A percentile compares a stretch with the other conserved stretches of the same genome.
Conservation (phyloP, 495 filamentous ascomycete genomes). For the Aspergillus carlsbadensis region DNA sequence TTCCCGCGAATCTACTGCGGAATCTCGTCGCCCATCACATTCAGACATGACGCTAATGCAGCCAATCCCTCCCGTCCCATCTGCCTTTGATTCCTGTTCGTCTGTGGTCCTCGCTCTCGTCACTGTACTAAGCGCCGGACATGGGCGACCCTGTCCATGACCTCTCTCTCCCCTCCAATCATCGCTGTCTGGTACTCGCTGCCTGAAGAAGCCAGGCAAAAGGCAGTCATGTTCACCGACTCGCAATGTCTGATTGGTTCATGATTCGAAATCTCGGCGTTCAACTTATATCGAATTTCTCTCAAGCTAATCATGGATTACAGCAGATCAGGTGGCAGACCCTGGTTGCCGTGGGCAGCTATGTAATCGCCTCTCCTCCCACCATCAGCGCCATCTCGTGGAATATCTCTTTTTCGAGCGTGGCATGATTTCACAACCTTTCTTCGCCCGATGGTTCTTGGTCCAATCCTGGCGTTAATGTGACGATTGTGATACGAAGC, state of each 20-base stretch:
- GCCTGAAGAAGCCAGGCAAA: slow-evolving; percentile 22
- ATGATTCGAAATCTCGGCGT: not conserved
- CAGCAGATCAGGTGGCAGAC: slow-evolving; percentile 14
- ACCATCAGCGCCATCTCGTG: not conserved
- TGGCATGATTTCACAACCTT: slow-evolving; percentile 8
- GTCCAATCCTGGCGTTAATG: slow-evolving; percentile 1
- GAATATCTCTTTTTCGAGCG: not conserved
- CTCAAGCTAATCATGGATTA: slow-evolving; percentile 3
- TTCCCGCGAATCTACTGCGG: slow-evolving; percentile 26
- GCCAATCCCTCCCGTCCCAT: slow-evolving; percentile 5
- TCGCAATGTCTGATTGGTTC: slow-evolving; percentile 14
- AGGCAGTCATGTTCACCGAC: not conserved
- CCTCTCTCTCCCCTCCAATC: slow-evolving; percentile 13
- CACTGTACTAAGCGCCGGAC: slow-evolving; percentile 16
- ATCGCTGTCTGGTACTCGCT: not conserved
- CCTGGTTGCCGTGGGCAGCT: slow-evolving; percentile 16
- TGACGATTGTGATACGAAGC: slow-evolving; percentile 2
- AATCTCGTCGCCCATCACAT: slow-evolving; percentile 22
- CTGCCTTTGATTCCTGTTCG: slow-evolving; percentile 9
- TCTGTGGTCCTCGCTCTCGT: not conserved
- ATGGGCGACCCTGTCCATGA: slow-evolving; percentile 9
- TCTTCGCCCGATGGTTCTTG: slow-evolving; percentile 3
- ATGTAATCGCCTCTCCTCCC: slow-evolving; percentile 19
- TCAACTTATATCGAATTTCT: slow-evolving; percentile 4
- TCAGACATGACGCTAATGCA: slow-evolving; percentile 16